Percentiles rank a stretch among this genome's conserved stretches.
Evolutionary conservation across 2,329 filamentous ascomycete genomes (phyloP).

Genomic region (Myriosclerotinia duriaeana): DNA sequence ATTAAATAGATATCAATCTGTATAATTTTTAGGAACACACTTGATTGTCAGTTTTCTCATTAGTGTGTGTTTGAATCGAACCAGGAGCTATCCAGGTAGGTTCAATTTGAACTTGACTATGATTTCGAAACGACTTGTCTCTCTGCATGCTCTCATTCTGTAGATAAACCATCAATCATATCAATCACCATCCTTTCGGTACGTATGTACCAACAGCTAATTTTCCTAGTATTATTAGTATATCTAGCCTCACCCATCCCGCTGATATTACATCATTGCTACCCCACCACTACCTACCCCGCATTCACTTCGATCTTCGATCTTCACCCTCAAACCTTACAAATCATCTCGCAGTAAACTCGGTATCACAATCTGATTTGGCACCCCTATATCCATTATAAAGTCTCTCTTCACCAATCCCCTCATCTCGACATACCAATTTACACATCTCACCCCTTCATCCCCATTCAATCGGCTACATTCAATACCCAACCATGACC

Average conservation of each 20-base stretch:
- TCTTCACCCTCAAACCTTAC: background rate
- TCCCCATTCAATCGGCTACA: background rate
- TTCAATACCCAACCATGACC: background rate
- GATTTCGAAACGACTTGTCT: background rate
- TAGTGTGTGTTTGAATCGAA: background rate
- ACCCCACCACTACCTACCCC: slow-evolving; percentile 3
- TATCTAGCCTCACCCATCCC: too few species aligned
- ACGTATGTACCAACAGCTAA: too few species aligned
- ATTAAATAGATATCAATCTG: background rate
- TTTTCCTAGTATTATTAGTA: too few species aligned
- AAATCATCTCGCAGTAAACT: background rate
- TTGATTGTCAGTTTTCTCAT: background rate
- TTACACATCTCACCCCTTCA: background rate
- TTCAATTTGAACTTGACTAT: too few species aligned
- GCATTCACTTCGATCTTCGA: background rate
- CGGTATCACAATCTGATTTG: background rate
- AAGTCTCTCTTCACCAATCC: background rate
- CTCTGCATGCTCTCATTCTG: background rate
- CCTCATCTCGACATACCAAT: background rate
- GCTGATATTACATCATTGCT: too few species aligned
- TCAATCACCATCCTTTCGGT: too few species aligned
- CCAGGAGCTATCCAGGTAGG: too few species aligned
- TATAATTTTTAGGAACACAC: background rate
- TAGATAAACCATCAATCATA: too few species aligned
- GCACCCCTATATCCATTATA: too few species aligned